A percentile compares a stretch with the other conserved stretches of the same genome.
These are phyloP conservation scores for Fusarium solani-melongenae DNA, from an alignment of 2,329 filamentous ascomycete genomes.

Conservation along the genomic window DNA sequence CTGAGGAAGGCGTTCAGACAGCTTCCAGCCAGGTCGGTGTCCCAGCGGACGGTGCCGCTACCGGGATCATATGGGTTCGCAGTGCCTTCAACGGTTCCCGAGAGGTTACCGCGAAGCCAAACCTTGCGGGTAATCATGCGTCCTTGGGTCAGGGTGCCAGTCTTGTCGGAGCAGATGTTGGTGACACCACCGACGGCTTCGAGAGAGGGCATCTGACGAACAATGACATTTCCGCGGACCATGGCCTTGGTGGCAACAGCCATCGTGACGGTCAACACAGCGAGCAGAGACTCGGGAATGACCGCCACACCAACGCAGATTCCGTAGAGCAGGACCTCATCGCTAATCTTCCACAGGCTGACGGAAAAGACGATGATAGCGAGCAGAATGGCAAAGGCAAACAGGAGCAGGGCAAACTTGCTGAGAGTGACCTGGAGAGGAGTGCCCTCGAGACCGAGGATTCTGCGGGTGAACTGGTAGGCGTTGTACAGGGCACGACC, in stretches of 20 bases:
- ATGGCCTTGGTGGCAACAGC: conserved; percentile 73
- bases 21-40: conserved; percentile 52
- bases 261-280: conserved; percentile 78
- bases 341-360: conserved; percentile 63
- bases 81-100: conserved; percentile 64
- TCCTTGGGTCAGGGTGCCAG: conserved; percentile 73
- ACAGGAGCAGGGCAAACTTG: conserved; percentile 85
- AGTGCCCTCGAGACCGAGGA: conserved; percentile 78
- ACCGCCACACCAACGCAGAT: conserved; percentile 72
- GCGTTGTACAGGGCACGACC: conserved; percentile 55
- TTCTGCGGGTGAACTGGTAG: conserved; percentile 58
- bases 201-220: conserved; percentile 72
- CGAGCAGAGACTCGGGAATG: conserved; percentile 74
- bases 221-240: conserved; percentile 72
- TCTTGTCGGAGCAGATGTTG: conserved; percentile 78
- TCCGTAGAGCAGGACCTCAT: conserved; percentile 70
- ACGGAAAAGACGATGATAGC: conserved; percentile 72
- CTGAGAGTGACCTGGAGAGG: conserved; percentile 87
- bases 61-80: conserved; percentile 71
- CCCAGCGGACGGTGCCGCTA: conserved; percentile 63
- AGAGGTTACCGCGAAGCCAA: conserved; percentile 67
- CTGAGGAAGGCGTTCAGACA: conserved; percentile 61
- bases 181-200: conserved; percentile 77
- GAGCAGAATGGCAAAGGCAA: conserved; percentile 74
- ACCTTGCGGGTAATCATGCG: conserved; percentile 74